Conservation (phyloP, 371 early-diverging fungal species). For the Actinomucor elegans region DNA sequence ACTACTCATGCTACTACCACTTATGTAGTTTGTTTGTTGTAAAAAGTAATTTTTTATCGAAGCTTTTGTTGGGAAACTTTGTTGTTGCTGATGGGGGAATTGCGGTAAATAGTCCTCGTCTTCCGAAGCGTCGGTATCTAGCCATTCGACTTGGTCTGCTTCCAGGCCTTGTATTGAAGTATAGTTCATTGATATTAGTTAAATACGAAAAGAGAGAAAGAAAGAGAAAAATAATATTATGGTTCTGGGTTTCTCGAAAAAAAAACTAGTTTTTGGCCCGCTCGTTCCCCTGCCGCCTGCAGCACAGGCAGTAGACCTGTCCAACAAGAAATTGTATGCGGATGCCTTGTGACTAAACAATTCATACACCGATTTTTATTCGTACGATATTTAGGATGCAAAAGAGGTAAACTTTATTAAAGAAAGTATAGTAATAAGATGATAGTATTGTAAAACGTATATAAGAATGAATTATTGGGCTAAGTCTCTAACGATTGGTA, state of each 20-base stretch:
- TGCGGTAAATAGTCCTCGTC: conserved; percentile 47
- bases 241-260: no score
- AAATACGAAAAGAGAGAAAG: background rate
- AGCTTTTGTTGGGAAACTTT: conserved; percentile 11
- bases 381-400: no score
- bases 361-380: background rate
- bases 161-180: background rate
- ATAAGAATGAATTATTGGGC: no score
- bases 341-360: background rate
- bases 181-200: background rate
- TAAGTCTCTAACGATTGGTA: no score
- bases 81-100: conserved; percentile 11
- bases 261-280: background rate
- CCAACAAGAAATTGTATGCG: background rate
- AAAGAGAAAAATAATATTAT: background rate
- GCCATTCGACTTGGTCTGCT: conserved; percentile 29
- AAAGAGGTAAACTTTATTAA: no score
- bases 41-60: conserved; percentile 3
- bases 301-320: no score
- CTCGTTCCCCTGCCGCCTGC: no score
- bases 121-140: conserved; percentile 43
- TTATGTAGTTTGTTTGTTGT: background rate
- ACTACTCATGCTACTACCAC: background rate
- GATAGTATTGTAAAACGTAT: no score
- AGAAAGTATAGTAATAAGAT: no score